These are phyloP conservation scores for Xylariales sp. DNA, from an alignment of 2,329 filamentous ascomycete species.

Conservation along the genomic window DNA sequence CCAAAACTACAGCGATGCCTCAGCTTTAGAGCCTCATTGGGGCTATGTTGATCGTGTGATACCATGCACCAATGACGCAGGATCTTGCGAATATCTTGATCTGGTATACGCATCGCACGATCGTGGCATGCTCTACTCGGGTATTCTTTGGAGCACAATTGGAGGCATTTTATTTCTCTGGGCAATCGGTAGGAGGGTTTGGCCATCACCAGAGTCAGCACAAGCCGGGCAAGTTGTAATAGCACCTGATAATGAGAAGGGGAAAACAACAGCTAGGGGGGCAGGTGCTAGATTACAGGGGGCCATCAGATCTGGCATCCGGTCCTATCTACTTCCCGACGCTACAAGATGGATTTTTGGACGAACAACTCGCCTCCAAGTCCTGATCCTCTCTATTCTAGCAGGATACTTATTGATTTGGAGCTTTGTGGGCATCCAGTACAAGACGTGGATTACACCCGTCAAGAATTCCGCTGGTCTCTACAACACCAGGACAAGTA, in stretches of 20 bases:
- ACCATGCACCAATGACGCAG: conserved; percentile 53
- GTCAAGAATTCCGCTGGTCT: conserved; percentile 50
- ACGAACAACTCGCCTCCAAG: conserved; percentile 63
- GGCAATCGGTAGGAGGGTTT: conserved; percentile 28
- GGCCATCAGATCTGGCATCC: conserved; percentile 34
- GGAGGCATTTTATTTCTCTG: conserved; percentile 38
- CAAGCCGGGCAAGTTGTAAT: conserved; percentile 15
- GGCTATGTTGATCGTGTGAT: conserved; percentile 49
- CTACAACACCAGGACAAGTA: conserved; percentile 59
- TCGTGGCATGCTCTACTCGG: conserved; percentile 43
- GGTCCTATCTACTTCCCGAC: conserved; percentile 58
- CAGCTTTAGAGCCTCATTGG: conserved; percentile 44
- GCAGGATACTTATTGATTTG: conserved; percentile 62
- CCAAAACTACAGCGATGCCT: conserved; percentile 36
- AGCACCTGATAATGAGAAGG: conserved; percentile 14
- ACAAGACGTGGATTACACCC: conserved; percentile 66
- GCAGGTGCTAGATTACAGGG: conserved; percentile 22
- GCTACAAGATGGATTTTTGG: conserved; percentile 56
- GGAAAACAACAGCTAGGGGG: no score
- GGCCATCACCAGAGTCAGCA: conserved; percentile 15
- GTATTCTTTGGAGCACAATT: conserved; percentile 45
- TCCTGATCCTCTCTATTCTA: conserved; percentile 55
- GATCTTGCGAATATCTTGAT: conserved; percentile 55
- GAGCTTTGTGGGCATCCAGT: conserved; percentile 65
- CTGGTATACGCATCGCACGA: conserved; percentile 46